Evolutionary conservation across 1,284 basidiomycete species (phyloP).

Genomic region (Tilletia indica): DNA sequence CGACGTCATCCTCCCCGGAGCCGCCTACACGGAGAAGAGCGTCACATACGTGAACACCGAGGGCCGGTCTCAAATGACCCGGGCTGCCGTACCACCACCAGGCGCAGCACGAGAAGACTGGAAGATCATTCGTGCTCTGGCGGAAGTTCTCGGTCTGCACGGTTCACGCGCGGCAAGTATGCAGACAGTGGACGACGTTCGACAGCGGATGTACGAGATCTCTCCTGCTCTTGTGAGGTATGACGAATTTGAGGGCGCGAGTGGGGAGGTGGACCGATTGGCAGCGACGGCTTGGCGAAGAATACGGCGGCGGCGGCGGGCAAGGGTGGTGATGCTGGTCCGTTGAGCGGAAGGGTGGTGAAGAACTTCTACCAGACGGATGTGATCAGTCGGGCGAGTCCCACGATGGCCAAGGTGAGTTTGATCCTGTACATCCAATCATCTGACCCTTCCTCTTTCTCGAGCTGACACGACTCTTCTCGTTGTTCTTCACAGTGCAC

Average conservation of each 20-base stretch:
- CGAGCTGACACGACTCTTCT: neutral
- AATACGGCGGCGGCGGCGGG: neutral
- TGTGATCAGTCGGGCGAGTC: slow-evolving; percentile 62
- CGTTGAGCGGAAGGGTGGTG: slow-evolving; percentile 58
- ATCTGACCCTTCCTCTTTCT: neutral
- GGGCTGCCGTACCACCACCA: slow-evolving; percentile 90
- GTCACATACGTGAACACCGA: slow-evolving; percentile 97
- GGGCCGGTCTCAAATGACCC: slow-evolving; percentile 84
- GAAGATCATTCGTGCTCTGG: slow-evolving; percentile 95
- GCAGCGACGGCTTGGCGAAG: slow-evolving; percentile 14
- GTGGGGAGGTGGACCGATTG: slow-evolving; percentile 44
- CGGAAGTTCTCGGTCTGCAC: slow-evolving; percentile 77
- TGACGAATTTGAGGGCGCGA: slow-evolving; percentile 78
- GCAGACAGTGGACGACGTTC: slow-evolving; percentile 60
- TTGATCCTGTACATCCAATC: no score
- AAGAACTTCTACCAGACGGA: slow-evolving; percentile 95
- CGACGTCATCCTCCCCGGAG: slow-evolving; percentile 88
- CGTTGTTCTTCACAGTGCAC: slow-evolving; percentile 27
- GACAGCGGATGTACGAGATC: slow-evolving; percentile 96
- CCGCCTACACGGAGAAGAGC: slow-evolving; percentile 94
- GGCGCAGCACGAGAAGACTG: slow-evolving; percentile 95
- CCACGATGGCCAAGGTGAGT: slow-evolving; percentile 52
- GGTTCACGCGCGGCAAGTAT: neutral
- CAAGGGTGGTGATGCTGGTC: neutral
- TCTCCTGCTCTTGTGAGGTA: slow-evolving; percentile 86